Evolutionary conservation across 768 basidiomycete species (phyloP).

Genomic region (Auriscalpium microsporum): DNA sequence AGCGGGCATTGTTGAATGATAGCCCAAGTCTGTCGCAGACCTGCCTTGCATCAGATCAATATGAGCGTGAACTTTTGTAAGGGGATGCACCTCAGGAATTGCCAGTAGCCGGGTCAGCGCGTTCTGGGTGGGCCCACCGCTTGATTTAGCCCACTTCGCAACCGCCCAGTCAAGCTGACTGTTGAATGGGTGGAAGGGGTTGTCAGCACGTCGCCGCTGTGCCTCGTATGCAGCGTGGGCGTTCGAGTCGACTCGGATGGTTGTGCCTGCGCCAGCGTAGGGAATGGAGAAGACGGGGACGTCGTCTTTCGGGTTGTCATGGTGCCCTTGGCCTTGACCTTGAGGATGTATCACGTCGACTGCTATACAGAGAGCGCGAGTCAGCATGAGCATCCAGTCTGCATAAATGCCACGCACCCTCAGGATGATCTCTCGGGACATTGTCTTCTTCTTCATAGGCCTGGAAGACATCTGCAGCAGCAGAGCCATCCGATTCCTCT

Average conservation of each 20-base stretch:
- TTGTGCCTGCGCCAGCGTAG: background rate
- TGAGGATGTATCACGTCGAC: no score
- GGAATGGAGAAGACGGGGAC: no score
- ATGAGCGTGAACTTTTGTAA: background rate
- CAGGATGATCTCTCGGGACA: background rate
- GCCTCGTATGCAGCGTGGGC: background rate
- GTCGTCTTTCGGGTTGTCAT: no score
- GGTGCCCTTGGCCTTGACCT: no score
- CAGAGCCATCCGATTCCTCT: no score
- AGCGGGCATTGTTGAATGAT: background rate
- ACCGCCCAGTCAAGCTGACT: constrained; percentile 10
- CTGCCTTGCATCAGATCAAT: background rate
- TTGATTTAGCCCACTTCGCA: constrained; percentile 14
- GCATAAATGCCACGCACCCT: background rate
- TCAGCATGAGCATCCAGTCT: background rate
- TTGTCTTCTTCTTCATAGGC: background rate
- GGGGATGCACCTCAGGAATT: constrained; percentile 6
- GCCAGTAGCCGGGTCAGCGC: constrained; percentile 9
- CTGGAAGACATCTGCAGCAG: no score
- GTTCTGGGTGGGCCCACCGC: constrained; percentile 5
- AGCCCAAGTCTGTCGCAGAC: constrained; percentile 1
- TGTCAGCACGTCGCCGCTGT: background rate
- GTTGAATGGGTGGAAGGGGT: constrained; percentile 8
- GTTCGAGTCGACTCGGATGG: background rate
- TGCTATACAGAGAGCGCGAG: background rate